phyloP scores from a whole-genome alignment of 805 yeast species.

The Millerozyma miso region DNA sequence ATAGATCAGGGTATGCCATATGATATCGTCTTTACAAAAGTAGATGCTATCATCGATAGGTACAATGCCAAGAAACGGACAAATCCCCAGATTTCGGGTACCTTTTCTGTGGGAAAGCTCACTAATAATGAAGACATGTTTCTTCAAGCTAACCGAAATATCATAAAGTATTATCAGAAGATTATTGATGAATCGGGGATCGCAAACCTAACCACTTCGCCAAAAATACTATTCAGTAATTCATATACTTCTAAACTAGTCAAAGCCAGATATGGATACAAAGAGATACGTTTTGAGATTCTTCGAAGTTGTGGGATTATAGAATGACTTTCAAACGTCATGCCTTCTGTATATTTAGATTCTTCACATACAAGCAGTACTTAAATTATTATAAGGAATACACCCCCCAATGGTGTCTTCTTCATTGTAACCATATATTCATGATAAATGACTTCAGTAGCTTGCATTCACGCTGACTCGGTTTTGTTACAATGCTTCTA shows the following conservation, averaged over 20 bases:
- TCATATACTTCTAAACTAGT: slow-evolving; percentile 33
- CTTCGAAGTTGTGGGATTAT: slow-evolving; percentile 49
- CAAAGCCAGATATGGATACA: slow-evolving; percentile 47
- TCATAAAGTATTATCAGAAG: slow-evolving; percentile 24
- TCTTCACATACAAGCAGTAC: not conserved
- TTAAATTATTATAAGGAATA: not conserved
- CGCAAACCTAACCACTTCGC: slow-evolving; percentile 32
- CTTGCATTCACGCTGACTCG: not conserved
- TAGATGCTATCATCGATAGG: slow-evolving; percentile 48
- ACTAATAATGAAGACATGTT: slow-evolving; percentile 6
- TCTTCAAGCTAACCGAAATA: slow-evolving; percentile 20
- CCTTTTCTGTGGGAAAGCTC: not conserved
- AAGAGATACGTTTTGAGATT: slow-evolving; percentile 47
- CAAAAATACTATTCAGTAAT: slow-evolving; percentile 51
- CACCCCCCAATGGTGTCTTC: not conserved
- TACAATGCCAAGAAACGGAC: slow-evolving; percentile 15
- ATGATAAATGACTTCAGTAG: not conserved
- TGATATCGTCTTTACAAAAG: slow-evolving; percentile 73
- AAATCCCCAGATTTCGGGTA: not conserved
- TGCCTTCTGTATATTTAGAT: not conserved
- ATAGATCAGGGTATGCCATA: slow-evolving; percentile 57
- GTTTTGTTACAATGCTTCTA: not conserved
- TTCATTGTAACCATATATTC: not conserved
- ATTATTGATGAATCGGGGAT: slow-evolving; percentile 35
- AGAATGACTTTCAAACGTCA: not conserved